These are phyloP conservation scores for Oehlia diaphana DNA, from an alignment of 192 early-diverging fungal species.

Conservation along the genomic window DNA sequence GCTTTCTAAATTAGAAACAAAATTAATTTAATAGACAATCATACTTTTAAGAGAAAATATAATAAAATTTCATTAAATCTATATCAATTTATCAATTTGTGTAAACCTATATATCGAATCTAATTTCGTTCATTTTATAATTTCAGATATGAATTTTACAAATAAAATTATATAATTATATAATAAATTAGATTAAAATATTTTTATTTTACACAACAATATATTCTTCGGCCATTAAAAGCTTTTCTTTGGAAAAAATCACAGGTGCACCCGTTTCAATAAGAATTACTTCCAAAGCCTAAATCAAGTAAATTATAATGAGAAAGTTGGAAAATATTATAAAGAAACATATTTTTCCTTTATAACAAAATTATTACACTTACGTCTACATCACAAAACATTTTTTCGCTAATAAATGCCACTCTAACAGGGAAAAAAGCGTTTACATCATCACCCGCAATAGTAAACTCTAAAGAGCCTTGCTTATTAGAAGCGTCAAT, in stretches of 20 bases:
- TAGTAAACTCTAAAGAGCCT: conserved; percentile 86
- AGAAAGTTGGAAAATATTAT: neutral
- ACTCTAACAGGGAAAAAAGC: conserved; percentile 87
- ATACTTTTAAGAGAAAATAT: too few relatives aligned
- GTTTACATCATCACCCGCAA: conserved; percentile 71
- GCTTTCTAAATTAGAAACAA: neutral
- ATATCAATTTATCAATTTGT: too few relatives aligned
- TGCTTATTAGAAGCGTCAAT: conserved; percentile 76
- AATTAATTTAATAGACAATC: too few relatives aligned
- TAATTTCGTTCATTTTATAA: too few relatives aligned
- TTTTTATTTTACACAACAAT: conserved; percentile 63
- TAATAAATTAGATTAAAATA: neutral
- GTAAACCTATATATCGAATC: too few relatives aligned
- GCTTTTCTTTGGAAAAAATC: conserved; percentile 71
- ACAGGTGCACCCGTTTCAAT: conserved; percentile 60
- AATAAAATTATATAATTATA: too few relatives aligned
- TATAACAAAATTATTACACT: conserved; percentile 27
- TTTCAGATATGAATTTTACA: too few relatives aligned
- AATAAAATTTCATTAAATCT: too few relatives aligned
- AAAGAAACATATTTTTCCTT: too few relatives aligned
- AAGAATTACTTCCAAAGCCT: conserved; percentile 57
- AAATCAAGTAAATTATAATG: conserved; percentile 1
- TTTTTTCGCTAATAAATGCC: conserved; percentile 67
- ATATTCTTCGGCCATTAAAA: conserved; percentile 79
- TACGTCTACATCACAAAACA: conserved; percentile 79